Conservation (phyloP, 495 filamentous ascomycete species). For the Pseudomonodictys pantanalensis region DNA sequence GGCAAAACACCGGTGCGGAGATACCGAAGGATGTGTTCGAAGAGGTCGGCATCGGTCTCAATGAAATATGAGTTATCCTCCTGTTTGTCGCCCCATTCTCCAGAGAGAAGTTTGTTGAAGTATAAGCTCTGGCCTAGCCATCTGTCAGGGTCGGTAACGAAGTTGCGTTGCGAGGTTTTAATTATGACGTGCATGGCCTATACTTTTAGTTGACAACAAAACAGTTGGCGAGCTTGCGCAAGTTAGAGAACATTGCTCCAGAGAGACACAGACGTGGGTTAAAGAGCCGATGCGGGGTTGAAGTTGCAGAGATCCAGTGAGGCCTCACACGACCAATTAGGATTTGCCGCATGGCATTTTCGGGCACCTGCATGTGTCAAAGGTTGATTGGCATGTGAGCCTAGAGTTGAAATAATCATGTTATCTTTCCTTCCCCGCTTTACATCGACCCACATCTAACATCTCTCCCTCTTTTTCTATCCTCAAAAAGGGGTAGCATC, state of each 20-base stretch:
- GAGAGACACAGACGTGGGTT: not conserved
- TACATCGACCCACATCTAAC: not conserved
- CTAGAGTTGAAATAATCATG: not conserved
- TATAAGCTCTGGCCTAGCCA: not conserved
- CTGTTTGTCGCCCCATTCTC: constrained; percentile 1
- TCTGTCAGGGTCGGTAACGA: not conserved
- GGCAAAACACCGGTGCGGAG: constrained; percentile 43
- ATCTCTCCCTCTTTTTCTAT: not conserved
- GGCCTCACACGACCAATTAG: not conserved
- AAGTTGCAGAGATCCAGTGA: not conserved
- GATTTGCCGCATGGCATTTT: not conserved
- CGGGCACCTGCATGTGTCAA: not conserved
- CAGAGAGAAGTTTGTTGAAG: not conserved
- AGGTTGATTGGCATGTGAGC: not conserved
- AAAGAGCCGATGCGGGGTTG: not conserved
- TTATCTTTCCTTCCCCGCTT: not conserved
- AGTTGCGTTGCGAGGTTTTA: not conserved
- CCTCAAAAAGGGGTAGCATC: not conserved
- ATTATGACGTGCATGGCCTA: not conserved
- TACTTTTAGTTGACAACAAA: not conserved
- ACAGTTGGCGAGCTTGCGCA: not conserved
- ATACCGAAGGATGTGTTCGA: constrained; percentile 46
- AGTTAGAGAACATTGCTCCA: not conserved
- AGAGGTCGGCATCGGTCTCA: constrained; percentile 44
- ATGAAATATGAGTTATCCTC: constrained; percentile 44